Percentiles rank a stretch among this genome's conserved stretches.
phyloP scores from a whole-genome alignment of 176 grass and related monocot species.

The Otatea glauca region DNA sequence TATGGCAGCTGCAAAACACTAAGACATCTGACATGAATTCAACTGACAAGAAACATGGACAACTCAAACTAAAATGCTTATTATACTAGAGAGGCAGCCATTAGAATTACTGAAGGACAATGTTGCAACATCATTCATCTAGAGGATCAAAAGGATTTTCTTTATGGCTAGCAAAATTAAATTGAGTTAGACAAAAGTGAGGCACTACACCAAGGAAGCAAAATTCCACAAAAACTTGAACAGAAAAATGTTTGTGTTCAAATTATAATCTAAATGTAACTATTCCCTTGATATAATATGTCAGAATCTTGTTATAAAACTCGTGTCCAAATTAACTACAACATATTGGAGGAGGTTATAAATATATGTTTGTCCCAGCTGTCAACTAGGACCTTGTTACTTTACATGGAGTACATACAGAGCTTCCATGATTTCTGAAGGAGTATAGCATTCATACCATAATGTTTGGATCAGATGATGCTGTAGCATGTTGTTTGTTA shows the following conservation, averaged over 20 bases:
- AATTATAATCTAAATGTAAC: not conserved
- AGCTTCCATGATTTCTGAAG: constrained; percentile 14
- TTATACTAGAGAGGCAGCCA: constrained; percentile 3
- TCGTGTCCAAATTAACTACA: not conserved
- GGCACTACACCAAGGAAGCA: not conserved
- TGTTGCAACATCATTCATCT: not conserved
- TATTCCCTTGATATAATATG: constrained; percentile 1
- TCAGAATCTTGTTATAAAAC: not conserved
- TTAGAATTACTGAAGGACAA: constrained; percentile 9
- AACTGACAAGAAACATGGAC: not conserved
- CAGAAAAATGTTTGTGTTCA: not conserved
- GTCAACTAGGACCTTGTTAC: not conserved
- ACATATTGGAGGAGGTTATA: constrained; percentile 21
- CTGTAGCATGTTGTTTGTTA: not conserved
- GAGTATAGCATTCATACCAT: not conserved
- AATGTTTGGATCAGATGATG: constrained; percentile 14
- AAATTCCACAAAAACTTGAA: constrained; percentile 2
- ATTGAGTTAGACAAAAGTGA: not conserved
- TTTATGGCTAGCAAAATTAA: not conserved
- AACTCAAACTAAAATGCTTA: constrained; percentile 26
- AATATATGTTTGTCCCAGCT: not conserved
- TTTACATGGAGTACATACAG: constrained; percentile 3
- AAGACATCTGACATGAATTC: constrained; percentile 34
- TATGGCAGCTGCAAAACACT: constrained; percentile 12
- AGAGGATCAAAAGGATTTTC: not conserved